Conservation (phyloP, 805 yeast species). For the Candida multigemmis region DNA sequence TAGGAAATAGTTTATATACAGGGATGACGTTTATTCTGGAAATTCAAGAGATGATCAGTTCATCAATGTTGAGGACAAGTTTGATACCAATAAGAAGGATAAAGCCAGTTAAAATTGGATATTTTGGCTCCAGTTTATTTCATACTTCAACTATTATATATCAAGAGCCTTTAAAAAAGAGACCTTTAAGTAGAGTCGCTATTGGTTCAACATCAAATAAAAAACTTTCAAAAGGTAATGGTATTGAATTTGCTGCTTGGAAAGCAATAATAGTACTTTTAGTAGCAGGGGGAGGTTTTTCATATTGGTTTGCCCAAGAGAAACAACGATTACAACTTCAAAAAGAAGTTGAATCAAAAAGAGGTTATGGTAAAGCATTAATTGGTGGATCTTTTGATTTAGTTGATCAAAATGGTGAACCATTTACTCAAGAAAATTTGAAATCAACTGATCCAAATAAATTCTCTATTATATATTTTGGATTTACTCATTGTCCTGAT, state of each 20-base stretch:
- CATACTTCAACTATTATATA: background rate
- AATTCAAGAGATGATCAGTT: too few relatives aligned
- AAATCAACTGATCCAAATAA: constrained; percentile 42
- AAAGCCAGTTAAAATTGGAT: constrained; percentile 1
- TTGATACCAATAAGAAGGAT: background rate
- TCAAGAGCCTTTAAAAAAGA: constrained; percentile 17
- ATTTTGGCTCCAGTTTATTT: background rate
- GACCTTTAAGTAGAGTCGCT: constrained; percentile 76
- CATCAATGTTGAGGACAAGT: constrained; percentile 1
- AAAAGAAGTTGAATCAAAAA: constrained; percentile 73
- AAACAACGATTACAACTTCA: constrained; percentile 67
- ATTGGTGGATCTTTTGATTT: constrained; percentile 87
- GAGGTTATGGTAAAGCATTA: constrained; percentile 86
- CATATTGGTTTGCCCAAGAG: constrained; percentile 65
- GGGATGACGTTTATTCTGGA: too few relatives aligned
- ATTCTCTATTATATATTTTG: constrained; percentile 86
- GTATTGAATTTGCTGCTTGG: constrained; percentile 77
- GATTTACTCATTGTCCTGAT: constrained; percentile 97
- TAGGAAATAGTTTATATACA: too few relatives aligned
- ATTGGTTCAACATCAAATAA: constrained; percentile 48
- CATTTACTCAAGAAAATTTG: constrained; percentile 71
- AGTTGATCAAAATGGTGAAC: constrained; percentile 59
- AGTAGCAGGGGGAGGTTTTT: constrained; percentile 61
- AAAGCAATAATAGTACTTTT: constrained; percentile 65
- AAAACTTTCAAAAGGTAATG: constrained; percentile 26